Percentiles rank a stretch among this genome's conserved stretches.
Conservation (phyloP, 371 early-diverging fungal genomes). For the Saksenaea vasiformis region DNA sequence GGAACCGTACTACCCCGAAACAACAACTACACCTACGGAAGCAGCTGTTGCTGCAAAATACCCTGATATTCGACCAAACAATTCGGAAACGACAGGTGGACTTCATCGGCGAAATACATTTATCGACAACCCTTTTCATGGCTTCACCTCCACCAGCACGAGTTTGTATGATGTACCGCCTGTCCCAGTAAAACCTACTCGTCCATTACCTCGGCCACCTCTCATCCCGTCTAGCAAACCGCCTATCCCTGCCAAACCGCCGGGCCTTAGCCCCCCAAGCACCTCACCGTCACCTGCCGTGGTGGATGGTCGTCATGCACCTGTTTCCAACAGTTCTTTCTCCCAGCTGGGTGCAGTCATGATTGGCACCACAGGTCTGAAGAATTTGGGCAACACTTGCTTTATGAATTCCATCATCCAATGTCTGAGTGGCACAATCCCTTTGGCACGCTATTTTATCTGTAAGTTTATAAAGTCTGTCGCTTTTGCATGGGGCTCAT, state of each 20-base stretch:
- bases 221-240: conserved; percentile 5
- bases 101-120: conserved; percentile 50
- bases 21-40: conserved; percentile 22
- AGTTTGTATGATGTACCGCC: conserved; percentile 24
- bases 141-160: conserved; percentile 45
- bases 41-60: conserved; percentile 14
- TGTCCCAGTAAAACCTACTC: conserved; percentile 25
- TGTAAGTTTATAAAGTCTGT: conserved; percentile 32
- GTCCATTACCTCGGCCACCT: conserved; percentile 19
- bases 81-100: conserved; percentile 10
- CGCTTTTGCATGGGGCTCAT: no score
- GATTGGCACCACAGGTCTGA: conserved; percentile 81
- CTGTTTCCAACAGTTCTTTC: conserved; percentile 32
- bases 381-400: conserved; percentile 98
- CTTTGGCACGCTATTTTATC: conserved; percentile 82
- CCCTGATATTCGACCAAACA: conserved; percentile 19
- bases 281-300: not conserved
- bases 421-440: conserved; percentile 86
- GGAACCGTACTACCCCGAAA: not conserved
- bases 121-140: conserved; percentile 65
- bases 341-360: conserved; percentile 47
- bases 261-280: conserved; percentile 3
- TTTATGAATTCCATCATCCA: conserved; percentile 97
- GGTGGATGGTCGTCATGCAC: conserved; percentile 14
- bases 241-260: conserved; percentile 18